Evolutionary conservation across 495 filamentous ascomycete species (phyloP), one percentile per base, ranked within the genome.

Genomic region (Eremomyces bilateralis): DNA sequence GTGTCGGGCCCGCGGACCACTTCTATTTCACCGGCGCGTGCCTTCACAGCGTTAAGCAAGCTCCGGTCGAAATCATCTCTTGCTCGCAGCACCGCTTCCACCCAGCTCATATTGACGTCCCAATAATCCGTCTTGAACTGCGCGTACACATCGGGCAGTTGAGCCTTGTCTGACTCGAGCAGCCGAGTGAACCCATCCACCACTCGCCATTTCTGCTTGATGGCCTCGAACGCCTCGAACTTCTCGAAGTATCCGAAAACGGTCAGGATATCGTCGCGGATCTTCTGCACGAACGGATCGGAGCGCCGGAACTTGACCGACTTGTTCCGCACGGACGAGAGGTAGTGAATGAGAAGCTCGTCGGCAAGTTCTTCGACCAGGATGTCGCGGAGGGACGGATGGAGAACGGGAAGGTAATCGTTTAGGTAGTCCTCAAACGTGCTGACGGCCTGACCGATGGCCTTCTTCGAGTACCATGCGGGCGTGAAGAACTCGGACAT

Each of bases 91-190:
- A 91, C 88, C 15, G 77, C 71, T 60, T 99, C 88, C n/a, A 95
- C 83, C 88, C 88, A 99, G 19, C 71, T 73, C 34, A 93, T 69
- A 54, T 85, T 81, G 47, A 93, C 60, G 55, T 99, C 88, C 85
- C 84, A 94, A 50, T 92, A 92, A 38, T 71, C 63, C 21, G 58
- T 52, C 60, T 91, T 93, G 55, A 95, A 82, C 12, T 60, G 57
- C 43, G 77, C 80, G 53, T 92, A 95, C 4, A 78, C 71, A 19
- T 69, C 65, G 2, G 80, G 69, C 3, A 94, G 54, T 12, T 53
- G 53, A 4, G 69, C 60, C 58, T 88, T 99, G 17, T 85, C 76
- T 0, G 69, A 61, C 20, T 71, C 67, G 10, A 99, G 60, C 40
- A 99, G 53, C 3, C 64, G 62, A 15, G 80, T 60, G 42, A 95